Base-by-base conservation (phyloP, 768 basidiomycete genomes). In the Auricularia sp. region DNA sequence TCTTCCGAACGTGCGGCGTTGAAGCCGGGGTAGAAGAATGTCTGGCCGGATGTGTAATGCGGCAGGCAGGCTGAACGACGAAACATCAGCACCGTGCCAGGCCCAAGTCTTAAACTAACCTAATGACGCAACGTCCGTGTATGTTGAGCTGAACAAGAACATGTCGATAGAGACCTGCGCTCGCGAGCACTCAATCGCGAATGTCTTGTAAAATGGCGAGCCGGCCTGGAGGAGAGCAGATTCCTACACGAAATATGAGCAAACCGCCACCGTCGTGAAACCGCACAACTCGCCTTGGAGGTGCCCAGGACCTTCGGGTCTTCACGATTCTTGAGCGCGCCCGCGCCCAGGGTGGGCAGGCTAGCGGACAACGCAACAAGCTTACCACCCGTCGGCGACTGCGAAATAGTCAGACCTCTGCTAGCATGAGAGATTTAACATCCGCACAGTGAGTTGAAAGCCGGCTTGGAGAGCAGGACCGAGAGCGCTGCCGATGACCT, bases 21-120 rank as follows among this genome's bases (percentile, higher is more conserved):
- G 82, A 99, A 99, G 3, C 93, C 93, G 47, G 96, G 97, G 74
- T 98, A 99, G 73, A 95, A 95, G 79, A 93, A 98, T 0, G 95
- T 97, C 74, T 98, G 93, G 47, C 97, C 97, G 63, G 94, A 92
- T 10, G 97, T 99, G 75, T 99, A 98, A 71, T 95, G 91, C 29
- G 97, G 97, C 18, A 99, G 81, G 72, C 86, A 93, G 12, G 91
- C 93, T 94, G 65, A 39, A 59, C 64, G 35, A 63, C 21, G 6
- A 14, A 14, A 6, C 47, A 36, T 34, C 35, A 29, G 3, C 34
- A 51, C 6, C 16, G 47, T 39, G 47, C 5, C 14, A 10, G 7
- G 3, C 6, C 11, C 21, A 51, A 33, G 47, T 10, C 42, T 36
- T 29, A 34, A 61, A 36, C 82, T 58, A 72, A 92, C 93, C 88